Percentiles rank a stretch among this genome's conserved stretches.
phyloP scores from a whole-genome alignment of 108 stramenopile species.

The Skeletonema marinoi region DNA sequence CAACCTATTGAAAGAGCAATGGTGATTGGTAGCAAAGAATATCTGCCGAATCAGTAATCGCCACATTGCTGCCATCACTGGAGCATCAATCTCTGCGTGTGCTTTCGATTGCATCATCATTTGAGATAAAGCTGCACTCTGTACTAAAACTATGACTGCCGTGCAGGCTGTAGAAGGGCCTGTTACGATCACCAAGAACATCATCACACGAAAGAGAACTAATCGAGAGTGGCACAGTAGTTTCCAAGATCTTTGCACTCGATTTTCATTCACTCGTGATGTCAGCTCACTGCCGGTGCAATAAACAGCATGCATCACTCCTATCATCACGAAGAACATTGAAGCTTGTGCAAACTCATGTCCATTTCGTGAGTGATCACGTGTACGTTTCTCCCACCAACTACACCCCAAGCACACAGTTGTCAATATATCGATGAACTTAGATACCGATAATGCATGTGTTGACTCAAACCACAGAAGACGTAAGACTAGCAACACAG shows the following conservation, averaged over 20 bases:
- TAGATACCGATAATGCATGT: constrained; percentile 9
- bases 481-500: constrained; percentile 48
- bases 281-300: constrained; percentile 1
- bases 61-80: constrained; percentile 70
- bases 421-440: constrained; percentile 41
- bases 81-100: constrained; percentile 44
- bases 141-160: constrained; percentile 51
- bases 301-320: constrained; percentile 34
- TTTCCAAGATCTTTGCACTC: not conserved
- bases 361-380: constrained; percentile 62
- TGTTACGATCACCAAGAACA: constrained; percentile 74
- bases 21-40: constrained; percentile 86
- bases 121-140: constrained; percentile 54
- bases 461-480: not conserved
- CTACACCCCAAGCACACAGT: constrained; percentile 51
- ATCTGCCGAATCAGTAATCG: constrained; percentile 66
- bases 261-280: not conserved
- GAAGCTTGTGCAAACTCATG: constrained; percentile 50
- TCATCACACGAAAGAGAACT: constrained; percentile 33
- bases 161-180: constrained; percentile 76
- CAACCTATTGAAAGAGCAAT: constrained; percentile 79
- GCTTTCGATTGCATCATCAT: constrained; percentile 49
- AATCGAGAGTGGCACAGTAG: constrained; percentile 10
- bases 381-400: constrained; percentile 76
- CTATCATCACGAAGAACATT: constrained; percentile 37